Base-by-base conservation (phyloP, 2,329 filamentous ascomycete species). In the Eurotiales sp. region DNA sequence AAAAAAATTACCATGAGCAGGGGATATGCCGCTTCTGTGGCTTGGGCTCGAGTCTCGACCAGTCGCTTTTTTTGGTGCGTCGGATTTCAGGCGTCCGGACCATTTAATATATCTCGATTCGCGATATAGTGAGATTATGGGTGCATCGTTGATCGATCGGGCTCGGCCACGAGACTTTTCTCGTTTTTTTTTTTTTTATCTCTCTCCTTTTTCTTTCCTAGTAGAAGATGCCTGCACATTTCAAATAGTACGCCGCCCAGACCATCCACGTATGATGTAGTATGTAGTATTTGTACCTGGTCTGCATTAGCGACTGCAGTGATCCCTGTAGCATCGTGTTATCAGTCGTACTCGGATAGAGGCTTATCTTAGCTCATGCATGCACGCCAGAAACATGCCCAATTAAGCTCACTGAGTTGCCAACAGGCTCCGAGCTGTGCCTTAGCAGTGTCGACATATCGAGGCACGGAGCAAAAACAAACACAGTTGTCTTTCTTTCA, bases 311-410 rank as follows among this genome's bases (percentile, higher is more conserved):
- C 17, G 11, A 30, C 45, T 8, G 22, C 11, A 40, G 8, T 4
- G 27, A 40, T 17, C 34, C 23, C 27, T 4, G 22, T 17, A 29
- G 15, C 12, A 37, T 23, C n/a, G 32, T 10, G 39, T n/a, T 17
- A 39, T 34, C 22, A 29, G 17, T 47, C 45, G 23, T 15, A n/a
- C 40, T 21, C 21, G 15, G 2, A 17, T 29, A 47, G n/a, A 22
- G 5, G 15, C 29, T 43, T 50, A 50, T 50, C 47, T 25, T 36
- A 27, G 21, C 8, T 25, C 4, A 15, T 50, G 39, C 46, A 50
- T 43, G n/a, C 21, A 21, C 7, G 22, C 39, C 41, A 51, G 48
- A 51, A 51, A 51, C 48, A 51, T 51, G 25, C 25, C 48, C 48
- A 51, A 44, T 51, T n/a, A 40, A 50, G 36, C 17, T 23, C 17